phyloP scores from a whole-genome alignment of 331 rosid genomes.

The Stylosanthes scabra region DNA sequence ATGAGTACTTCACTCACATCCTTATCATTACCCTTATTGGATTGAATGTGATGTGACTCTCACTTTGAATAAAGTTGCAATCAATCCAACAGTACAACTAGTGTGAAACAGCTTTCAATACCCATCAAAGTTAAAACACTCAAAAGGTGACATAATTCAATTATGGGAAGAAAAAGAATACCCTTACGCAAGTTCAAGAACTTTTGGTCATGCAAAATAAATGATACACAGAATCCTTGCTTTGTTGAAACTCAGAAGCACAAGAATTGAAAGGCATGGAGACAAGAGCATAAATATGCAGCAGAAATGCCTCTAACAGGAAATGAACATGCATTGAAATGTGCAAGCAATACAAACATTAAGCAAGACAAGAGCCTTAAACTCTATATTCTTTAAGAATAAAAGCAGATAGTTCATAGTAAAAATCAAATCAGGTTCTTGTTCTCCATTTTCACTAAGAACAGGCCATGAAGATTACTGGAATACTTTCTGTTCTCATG shows the following conservation, averaged over 20 bases:
- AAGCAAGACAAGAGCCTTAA: background rate
- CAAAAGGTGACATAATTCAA: background rate
- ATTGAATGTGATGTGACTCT: too few species aligned
- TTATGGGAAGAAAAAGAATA: slow-evolving; percentile 12
- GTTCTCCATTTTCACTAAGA: slow-evolving; percentile 29
- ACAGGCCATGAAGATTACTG: slow-evolving; percentile 51
- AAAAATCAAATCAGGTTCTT: slow-evolving; percentile 20
- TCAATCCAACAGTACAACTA: too few species aligned
- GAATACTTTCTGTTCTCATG: slow-evolving; percentile 44
- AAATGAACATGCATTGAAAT: slow-evolving; percentile 19
- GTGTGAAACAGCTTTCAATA: too few species aligned
- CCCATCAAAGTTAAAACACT: slow-evolving; percentile 4
- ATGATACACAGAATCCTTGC: slow-evolving; percentile 42
- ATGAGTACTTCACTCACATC: too few species aligned
- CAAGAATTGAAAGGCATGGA: slow-evolving; percentile 43
- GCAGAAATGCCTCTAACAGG: slow-evolving; percentile 26
- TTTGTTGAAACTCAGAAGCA: slow-evolving; percentile 42
- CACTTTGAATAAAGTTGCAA: too few species aligned
- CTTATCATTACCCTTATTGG: too few species aligned
- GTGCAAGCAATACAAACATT: slow-evolving; percentile 36
- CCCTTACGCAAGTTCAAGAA: slow-evolving; percentile 22
- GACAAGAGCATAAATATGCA: slow-evolving; percentile 21
- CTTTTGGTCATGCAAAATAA: slow-evolving; percentile 37
- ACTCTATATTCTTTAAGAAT: background rate
- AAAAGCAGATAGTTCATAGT: background rate